Evolutionary conservation across 768 basidiomycete species (phyloP).

Genomic region (Tricholoma sp.): DNA sequence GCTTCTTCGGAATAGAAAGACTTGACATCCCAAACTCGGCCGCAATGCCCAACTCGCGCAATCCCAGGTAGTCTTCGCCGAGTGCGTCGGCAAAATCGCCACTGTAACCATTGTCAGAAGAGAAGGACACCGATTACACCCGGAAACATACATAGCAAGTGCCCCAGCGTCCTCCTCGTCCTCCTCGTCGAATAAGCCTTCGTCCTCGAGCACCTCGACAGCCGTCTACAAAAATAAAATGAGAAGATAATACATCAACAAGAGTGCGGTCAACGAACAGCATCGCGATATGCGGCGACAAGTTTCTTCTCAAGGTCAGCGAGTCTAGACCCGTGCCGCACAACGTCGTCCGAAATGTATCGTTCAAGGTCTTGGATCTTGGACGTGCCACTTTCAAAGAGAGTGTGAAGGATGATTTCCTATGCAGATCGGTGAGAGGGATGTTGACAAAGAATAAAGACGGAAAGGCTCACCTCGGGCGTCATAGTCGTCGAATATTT

Average conservation of each 20-base stretch:
- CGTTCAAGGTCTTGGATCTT: slow-evolving; percentile 75
- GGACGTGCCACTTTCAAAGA: slow-evolving; percentile 85
- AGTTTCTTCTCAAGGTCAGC: slow-evolving; percentile 84
- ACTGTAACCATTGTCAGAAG: slow-evolving; percentile 29
- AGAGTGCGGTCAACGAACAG: slow-evolving; percentile 41
- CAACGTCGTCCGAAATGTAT: slow-evolving; percentile 85
- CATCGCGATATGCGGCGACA: slow-evolving; percentile 75
- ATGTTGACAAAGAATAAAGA: background rate
- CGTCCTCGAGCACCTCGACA: slow-evolving; percentile 51
- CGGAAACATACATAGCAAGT: slow-evolving; percentile 45
- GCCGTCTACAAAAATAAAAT: slow-evolving; percentile 29
- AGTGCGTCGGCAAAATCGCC: slow-evolving; percentile 85
- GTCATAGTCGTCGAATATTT: slow-evolving; percentile 78
- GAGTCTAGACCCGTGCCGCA: slow-evolving; percentile 74
- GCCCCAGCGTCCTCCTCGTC: slow-evolving; percentile 49
- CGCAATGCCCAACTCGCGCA: slow-evolving; percentile 84
- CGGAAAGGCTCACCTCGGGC: slow-evolving; percentile 58
- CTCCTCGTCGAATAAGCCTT: slow-evolving; percentile 62
- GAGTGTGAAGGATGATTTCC: slow-evolving; percentile 91
- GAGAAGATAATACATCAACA: background rate
- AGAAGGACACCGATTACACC: background rate
- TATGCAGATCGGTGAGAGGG: slow-evolving; percentile 25
- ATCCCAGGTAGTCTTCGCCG: slow-evolving; percentile 91
- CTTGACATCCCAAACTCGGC: slow-evolving; percentile 76
- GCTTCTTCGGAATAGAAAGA: slow-evolving; percentile 70